A percentile compares a stretch with the other conserved stretches of the same genome.
phyloP scores from a whole-genome alignment of 192 early-diverging fungal genomes.

The Coemansia sp. region DNA sequence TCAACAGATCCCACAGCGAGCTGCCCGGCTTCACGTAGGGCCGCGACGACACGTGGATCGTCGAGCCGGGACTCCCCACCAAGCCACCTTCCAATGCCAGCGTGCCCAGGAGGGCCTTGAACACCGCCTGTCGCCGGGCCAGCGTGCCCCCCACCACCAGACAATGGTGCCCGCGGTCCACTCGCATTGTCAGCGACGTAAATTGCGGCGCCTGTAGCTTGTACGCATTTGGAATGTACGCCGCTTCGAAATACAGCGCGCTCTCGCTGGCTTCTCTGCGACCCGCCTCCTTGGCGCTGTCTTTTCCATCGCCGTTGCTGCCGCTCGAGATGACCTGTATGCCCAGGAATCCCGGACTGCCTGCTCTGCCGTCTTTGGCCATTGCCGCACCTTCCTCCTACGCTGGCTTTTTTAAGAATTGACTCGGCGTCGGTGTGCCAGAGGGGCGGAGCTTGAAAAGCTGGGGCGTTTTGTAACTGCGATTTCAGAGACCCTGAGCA shows the following conservation, averaged over 20 bases:
- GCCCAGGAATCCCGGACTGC: conserved; percentile 5
- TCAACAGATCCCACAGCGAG: conserved; percentile 46
- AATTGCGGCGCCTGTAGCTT: conserved; percentile 14
- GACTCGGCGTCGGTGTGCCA: not conserved
- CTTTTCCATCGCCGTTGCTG: not conserved
- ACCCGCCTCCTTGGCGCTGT: not conserved
- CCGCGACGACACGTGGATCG: conserved; percentile 2
- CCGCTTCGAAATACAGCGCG: conserved; percentile 10
- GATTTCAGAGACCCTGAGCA: not conserved
- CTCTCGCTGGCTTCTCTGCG: conserved; percentile 10
- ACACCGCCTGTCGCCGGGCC: conserved; percentile 18
- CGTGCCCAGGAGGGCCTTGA: conserved; percentile 17
- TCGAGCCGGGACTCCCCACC: conserved; percentile 1
- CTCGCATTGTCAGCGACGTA: conserved; percentile 18
- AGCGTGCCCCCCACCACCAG: conserved; percentile 27
- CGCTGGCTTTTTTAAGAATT: not conserved
- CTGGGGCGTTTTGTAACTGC: not conserved
- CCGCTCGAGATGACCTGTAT: conserved; percentile 8
- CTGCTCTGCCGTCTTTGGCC: not conserved
- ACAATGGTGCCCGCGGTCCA: conserved; percentile 33
- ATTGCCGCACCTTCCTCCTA: not conserved
- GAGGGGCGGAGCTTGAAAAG: not conserved
- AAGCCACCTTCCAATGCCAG: conserved; percentile 8
- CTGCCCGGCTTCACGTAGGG: conserved; percentile 36
- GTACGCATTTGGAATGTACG: not conserved